Evolutionary conservation across 2,329 filamentous ascomycete genomes (phyloP).

Genomic region (Fusarium temperatum): DNA sequence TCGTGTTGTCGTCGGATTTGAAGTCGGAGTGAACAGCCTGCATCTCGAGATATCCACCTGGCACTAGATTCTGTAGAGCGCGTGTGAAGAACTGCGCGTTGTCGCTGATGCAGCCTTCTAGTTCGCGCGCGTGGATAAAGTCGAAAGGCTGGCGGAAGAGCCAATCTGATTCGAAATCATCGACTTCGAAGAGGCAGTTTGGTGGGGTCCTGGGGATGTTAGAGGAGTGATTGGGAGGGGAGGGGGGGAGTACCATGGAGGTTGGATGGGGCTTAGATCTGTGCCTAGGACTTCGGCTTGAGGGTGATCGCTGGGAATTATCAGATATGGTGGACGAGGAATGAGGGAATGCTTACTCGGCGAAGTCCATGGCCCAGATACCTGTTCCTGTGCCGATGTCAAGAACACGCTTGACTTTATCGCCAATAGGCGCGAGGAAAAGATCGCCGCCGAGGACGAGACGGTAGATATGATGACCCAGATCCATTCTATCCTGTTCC

Average conservation of each 20-base stretch:
- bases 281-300: conserved; percentile 9
- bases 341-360: not conserved
- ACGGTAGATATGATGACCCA: conserved; percentile 17
- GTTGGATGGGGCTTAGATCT: conserved; percentile 23
- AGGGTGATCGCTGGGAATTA: not conserved
- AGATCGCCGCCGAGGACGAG: conserved; percentile 7
- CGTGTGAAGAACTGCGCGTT: not conserved
- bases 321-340: accelerated
- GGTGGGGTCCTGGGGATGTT: not conserved
- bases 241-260: not conserved
- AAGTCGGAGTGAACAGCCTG: conserved; percentile 8
- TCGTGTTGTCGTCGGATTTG: not conserved
- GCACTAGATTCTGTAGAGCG: not conserved
- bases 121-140: conserved; percentile 10
- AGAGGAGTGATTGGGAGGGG: accelerated
- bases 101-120: conserved; percentile 8
- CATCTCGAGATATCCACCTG: conserved; percentile 15
- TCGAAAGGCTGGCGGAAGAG: conserved; percentile 9
- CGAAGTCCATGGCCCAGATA: conserved; percentile 25
- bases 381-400: conserved; percentile 20
- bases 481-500: conserved; percentile 21
- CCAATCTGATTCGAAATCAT: conserved; percentile 21
- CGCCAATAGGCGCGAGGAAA: conserved; percentile 3
- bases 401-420: conserved; percentile 1
- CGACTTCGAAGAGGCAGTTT: conserved; percentile 18